phyloP scores from a whole-genome alignment of 257 asterid species.

The Oldenlandia corymbosa region DNA sequence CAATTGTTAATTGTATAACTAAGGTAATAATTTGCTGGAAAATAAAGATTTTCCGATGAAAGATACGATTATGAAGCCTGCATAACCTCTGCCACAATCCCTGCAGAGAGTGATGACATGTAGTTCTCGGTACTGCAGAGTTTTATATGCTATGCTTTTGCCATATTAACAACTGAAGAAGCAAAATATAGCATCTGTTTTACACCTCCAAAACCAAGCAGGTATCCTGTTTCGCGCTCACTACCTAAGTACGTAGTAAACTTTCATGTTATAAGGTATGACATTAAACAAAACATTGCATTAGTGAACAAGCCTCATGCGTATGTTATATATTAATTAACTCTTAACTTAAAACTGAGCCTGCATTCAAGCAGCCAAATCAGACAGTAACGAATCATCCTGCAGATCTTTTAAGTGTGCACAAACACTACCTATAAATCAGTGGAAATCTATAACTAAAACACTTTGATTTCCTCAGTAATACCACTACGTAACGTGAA shows the following conservation, averaged over 20 bases:
- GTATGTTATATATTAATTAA: too few relatives aligned
- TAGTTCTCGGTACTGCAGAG: too few relatives aligned
- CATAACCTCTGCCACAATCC: not conserved
- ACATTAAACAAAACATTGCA: too few relatives aligned
- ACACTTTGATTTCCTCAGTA: not conserved
- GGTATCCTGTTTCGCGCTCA: not conserved
- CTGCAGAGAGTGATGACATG: too few relatives aligned
- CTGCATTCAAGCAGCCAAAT: not conserved
- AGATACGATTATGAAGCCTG: not conserved
- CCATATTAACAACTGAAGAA: not conserved
- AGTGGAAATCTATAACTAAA: conserved; percentile 5
- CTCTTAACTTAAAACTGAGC: not conserved
- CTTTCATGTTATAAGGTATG: too few relatives aligned
- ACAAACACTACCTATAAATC: not conserved
- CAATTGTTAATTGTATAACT: not conserved
- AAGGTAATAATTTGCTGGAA: not conserved
- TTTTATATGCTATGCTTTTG: too few relatives aligned
- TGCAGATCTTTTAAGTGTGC: not conserved
- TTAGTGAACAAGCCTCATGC: too few relatives aligned
- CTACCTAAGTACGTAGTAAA: too few relatives aligned
- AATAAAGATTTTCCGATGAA: not conserved
- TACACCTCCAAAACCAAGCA: too few relatives aligned
- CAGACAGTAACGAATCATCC: not conserved
- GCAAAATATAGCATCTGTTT: not conserved
- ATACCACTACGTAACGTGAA: not conserved